A percentile compares a stretch with the other conserved stretches of the same genome.
phyloP scores from a whole-genome alignment of 2,329 filamentous ascomycete species.

The Diplodia mutila region DNA sequence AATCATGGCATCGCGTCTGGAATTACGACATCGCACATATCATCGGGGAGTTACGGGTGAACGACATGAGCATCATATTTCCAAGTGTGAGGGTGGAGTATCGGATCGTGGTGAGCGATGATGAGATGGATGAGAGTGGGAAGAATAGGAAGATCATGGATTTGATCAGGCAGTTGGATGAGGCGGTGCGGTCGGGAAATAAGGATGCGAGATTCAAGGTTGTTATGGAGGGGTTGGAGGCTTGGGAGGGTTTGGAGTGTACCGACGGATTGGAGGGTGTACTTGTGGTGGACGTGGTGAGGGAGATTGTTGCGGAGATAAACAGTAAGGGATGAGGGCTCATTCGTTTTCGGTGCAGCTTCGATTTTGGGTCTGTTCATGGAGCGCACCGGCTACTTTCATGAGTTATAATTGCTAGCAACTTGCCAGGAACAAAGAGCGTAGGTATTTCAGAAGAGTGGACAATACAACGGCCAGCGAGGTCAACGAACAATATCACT shows the following conservation, averaged over 20 bases:
- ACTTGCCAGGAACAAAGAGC: not conserved
- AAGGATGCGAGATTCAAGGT: not conserved
- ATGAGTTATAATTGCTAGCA: not conserved
- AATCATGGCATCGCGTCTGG: not conserved
- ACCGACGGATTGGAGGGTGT: not conserved
- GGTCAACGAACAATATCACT: too few relatives aligned
- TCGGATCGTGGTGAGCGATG: not conserved
- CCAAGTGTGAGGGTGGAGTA: not conserved
- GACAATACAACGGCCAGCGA: too few relatives aligned
- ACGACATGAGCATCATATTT: too few relatives aligned
- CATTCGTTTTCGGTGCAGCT: not conserved
- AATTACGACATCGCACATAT: not conserved
- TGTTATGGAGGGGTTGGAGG: not conserved
- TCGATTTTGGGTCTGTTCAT: not conserved
- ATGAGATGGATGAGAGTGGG: not conserved
- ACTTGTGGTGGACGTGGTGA: not conserved
- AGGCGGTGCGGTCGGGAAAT: not conserved
- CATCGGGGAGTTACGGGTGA: too few relatives aligned
- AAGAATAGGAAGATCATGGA: not conserved
- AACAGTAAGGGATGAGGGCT: not conserved
- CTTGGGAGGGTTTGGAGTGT: not conserved
- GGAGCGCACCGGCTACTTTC: not conserved
- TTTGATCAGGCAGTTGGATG: not conserved
- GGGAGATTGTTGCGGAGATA: not conserved
- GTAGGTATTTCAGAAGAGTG: too few relatives aligned